These are phyloP conservation scores for Lachnellula cervina DNA, from an alignment of 2,329 filamentous ascomycete genomes.

Conservation along the genomic window DNA sequence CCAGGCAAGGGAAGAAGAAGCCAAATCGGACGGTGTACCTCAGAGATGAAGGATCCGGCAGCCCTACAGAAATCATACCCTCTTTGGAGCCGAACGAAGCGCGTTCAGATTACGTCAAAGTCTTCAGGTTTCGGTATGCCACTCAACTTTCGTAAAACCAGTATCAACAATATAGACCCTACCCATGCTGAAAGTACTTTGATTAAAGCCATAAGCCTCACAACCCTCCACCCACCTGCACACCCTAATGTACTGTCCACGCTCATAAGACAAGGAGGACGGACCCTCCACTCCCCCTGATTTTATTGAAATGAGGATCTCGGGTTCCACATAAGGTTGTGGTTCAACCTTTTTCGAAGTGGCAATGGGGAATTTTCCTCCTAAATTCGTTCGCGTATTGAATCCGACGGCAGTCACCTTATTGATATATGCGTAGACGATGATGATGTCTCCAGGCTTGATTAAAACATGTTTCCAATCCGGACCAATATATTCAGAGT, in stretches of 20 bases:
- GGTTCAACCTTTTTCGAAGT: constrained; percentile 2
- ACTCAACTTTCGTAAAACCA: constrained; percentile 2
- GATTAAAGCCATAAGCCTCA: constrained; percentile 2
- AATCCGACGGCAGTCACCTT: constrained; percentile 5
- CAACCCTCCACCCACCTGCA: not conserved
- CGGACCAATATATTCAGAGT: constrained; percentile 5
- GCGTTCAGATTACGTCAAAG: too few relatives aligned
- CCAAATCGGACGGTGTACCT: too few relatives aligned
- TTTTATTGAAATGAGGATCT: not conserved
- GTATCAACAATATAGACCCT: not conserved
- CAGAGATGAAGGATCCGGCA: too few relatives aligned
- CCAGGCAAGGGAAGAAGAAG: too few relatives aligned
- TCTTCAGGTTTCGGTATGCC: constrained; percentile 1
- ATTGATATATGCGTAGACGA: constrained; percentile 1
- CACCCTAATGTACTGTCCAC: constrained; percentile 2
- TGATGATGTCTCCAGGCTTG: constrained; percentile 1
- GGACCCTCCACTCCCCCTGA: not conserved
- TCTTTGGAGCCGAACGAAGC: too few relatives aligned
- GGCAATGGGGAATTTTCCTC: constrained; percentile 4
- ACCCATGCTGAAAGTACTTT: constrained; percentile 4
- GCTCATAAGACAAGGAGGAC: not conserved
- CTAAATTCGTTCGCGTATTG: constrained; percentile 6
- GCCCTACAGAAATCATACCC: too few relatives aligned
- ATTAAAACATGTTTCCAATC: constrained; percentile 5
- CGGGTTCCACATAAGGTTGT: constrained; percentile 1